Evolutionary conservation across 1,139 yeast genomes (phyloP).

Genomic region (Pichia inconspicua): DNA sequence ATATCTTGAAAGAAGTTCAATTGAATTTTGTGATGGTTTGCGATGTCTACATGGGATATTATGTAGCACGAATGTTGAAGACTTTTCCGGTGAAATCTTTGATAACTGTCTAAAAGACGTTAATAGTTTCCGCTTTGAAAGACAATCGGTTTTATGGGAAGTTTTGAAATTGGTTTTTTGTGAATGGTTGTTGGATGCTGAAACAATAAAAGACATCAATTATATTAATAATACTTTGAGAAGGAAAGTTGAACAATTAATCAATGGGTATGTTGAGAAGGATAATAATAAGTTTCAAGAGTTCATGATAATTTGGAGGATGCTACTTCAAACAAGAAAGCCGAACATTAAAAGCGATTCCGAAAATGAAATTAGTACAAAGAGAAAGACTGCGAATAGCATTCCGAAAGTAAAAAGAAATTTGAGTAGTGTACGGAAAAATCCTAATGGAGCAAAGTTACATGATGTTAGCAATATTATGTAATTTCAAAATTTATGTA

Average conservation of each 20-base stretch:
- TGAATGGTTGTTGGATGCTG: slow-evolving; percentile 8
- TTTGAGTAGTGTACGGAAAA: background rate
- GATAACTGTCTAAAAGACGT: background rate
- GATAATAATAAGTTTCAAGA: slow-evolving; percentile 9
- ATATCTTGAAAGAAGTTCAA: background rate
- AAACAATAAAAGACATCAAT: background rate
- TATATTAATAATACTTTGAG: background rate
- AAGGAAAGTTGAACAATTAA: background rate
- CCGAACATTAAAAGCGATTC: too few relatives aligned
- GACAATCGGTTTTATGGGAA: slow-evolving; percentile 9
- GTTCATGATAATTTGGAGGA: slow-evolving; percentile 1
- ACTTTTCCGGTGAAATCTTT: slow-evolving; percentile 6
- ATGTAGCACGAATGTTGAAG: slow-evolving; percentile 2
- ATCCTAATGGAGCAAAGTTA: background rate
- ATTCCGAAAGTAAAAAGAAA: slow-evolving; percentile 1
- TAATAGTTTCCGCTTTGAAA: slow-evolving; percentile 1
- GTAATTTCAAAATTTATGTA: background rate
- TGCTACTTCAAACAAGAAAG: background rate
- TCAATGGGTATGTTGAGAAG: slow-evolving; percentile 7
- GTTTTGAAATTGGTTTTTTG: slow-evolving; percentile 5
- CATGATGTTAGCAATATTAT: background rate
- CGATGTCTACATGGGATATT: slow-evolving; percentile 6
- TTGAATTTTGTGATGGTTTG: background rate
- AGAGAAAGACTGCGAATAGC: background rate
- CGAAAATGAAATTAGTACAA: too few relatives aligned